These are phyloP conservation scores for Ogataea siamensis DNA, from an alignment of 805 yeast genomes.

Conservation along the genomic window DNA sequence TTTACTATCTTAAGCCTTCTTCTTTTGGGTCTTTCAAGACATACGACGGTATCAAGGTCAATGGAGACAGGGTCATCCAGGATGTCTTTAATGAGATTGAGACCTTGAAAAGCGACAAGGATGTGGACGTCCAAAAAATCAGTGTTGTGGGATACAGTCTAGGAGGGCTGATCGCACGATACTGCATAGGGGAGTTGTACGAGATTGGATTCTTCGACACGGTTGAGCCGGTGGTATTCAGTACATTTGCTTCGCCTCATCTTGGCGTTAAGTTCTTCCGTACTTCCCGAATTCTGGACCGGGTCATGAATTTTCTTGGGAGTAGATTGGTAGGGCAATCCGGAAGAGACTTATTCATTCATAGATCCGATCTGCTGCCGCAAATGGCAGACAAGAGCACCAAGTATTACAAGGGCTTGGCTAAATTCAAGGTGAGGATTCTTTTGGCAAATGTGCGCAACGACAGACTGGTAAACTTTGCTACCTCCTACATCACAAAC, in stretches of 20 bases:
- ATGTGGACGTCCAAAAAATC: constrained; percentile 45
- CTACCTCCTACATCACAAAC: constrained; percentile 73
- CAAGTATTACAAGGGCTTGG: constrained; percentile 53
- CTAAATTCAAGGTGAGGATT: constrained; percentile 53
- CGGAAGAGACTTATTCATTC: constrained; percentile 71
- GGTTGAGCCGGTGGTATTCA: constrained; percentile 59
- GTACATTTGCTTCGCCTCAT: constrained; percentile 81
- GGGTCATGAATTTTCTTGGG: constrained; percentile 50
- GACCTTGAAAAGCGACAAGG: constrained; percentile 32
- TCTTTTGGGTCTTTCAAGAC: constrained; percentile 72
- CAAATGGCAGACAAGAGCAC: constrained; percentile 52
- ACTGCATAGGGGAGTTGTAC: constrained; percentile 58
- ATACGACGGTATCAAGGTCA: constrained; percentile 77
- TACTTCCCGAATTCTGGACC: constrained; percentile 26
- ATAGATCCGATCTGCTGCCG: constrained; percentile 45
- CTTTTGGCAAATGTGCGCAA: constrained; percentile 72
- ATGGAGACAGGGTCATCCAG: constrained; percentile 65
- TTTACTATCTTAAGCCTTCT: constrained; percentile 48
- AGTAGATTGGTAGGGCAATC: constrained; percentile 57
- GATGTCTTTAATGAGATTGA: constrained; percentile 55
- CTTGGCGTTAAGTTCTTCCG: constrained; percentile 56
- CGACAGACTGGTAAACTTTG: constrained; percentile 87
- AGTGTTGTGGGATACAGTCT: constrained; percentile 85
- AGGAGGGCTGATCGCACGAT: constrained; percentile 83
- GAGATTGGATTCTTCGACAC: constrained; percentile 48